These are phyloP conservation scores for Trichosporon sp. DNA, from an alignment of 1,284 basidiomycete genomes.

Conservation along the genomic window DNA sequence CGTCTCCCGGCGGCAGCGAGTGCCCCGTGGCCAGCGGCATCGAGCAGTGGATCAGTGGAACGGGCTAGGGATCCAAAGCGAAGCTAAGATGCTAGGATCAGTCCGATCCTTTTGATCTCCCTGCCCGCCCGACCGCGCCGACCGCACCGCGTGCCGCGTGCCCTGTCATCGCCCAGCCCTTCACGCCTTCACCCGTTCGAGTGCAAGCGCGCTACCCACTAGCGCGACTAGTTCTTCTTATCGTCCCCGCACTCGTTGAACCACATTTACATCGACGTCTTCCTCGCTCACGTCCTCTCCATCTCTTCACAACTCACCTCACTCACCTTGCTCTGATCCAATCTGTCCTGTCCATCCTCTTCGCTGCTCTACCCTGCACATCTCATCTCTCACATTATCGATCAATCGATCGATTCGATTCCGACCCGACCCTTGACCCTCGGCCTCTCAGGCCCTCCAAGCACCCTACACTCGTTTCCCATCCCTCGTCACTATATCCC, in stretches of 20 bases:
- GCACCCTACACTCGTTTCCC: neutral
- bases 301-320: neutral
- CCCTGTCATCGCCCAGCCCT: neutral
- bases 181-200: too few relatives aligned
- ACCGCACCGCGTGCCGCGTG: neutral
- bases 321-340: neutral
- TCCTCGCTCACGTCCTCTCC: neutral
- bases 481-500: neutral
- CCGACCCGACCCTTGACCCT: neutral
- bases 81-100: neutral
- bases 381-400: neutral
- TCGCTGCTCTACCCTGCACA: neutral
- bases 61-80: neutral
- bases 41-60: neutral
- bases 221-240: neutral
- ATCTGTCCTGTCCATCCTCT: neutral
- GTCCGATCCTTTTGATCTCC: neutral
- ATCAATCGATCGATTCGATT: neutral
- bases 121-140: neutral
- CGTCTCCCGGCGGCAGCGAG: neutral
- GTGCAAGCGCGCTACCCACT: too few relatives aligned
- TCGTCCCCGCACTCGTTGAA: neutral
- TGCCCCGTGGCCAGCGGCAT: neutral
- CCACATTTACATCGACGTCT: neutral
- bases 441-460: neutral